Percentiles rank a stretch among this genome's conserved stretches.
phyloP scores from a whole-genome alignment of 148 eudicot species.

The Chenopodium album region DNA sequence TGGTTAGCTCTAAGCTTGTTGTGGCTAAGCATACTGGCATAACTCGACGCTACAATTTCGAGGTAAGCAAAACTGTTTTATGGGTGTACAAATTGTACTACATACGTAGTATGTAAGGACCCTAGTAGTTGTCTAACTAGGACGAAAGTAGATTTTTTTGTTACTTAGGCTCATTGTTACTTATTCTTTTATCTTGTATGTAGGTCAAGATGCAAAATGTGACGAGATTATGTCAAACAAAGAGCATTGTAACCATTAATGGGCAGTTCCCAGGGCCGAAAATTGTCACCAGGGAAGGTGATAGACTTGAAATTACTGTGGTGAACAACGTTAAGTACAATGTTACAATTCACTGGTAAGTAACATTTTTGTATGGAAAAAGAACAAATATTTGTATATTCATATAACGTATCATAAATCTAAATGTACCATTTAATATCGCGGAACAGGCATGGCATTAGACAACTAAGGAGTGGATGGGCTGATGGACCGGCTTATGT shows the following conservation, averaged over 20 bases:
- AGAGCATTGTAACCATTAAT: conserved; percentile 36
- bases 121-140: too few species aligned
- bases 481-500: conserved; percentile 33
- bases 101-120: too few species aligned
- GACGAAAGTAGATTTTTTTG: background rate
- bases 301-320: conserved; percentile 30
- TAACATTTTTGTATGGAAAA: too few species aligned
- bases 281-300: conserved; percentile 34
- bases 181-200: background rate
- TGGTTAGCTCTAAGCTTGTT: conserved; percentile 20
- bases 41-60: conserved; percentile 33
- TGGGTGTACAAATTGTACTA: too few species aligned
- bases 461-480: conserved; percentile 30
- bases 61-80: conserved; percentile 6
- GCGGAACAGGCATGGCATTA: conserved; percentile 22
- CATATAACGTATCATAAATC: too few species aligned
- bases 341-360: conserved; percentile 38
- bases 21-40: conserved; percentile 26
- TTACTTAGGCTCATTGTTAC: background rate
- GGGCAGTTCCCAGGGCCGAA: conserved; percentile 36
- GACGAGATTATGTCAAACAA: conserved; percentile 28
- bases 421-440: background rate
- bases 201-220: conserved; percentile 35
- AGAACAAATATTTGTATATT: too few species aligned
- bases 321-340: conserved; percentile 33